These are phyloP conservation scores for Podaxis rugospora DNA, from an alignment of 768 basidiomycete genomes.

Conservation along the genomic window DNA sequence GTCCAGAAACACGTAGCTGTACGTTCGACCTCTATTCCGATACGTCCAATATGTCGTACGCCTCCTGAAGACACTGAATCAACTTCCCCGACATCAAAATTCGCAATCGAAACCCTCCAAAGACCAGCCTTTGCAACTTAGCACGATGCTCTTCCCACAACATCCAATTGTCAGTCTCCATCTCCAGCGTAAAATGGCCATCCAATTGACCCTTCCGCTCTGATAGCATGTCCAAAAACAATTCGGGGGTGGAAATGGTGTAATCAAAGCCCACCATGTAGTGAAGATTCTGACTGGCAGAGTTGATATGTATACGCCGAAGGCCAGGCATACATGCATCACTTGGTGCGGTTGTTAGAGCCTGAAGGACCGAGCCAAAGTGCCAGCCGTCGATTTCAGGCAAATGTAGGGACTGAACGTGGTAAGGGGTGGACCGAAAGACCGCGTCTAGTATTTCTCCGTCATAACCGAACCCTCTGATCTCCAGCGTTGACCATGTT, in stretches of 20 bases:
- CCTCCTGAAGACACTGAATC: not conserved
- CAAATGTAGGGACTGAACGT: not conserved
- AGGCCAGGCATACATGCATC: not conserved
- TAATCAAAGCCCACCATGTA: not conserved
- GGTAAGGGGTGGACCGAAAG: not conserved
- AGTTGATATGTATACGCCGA: not conserved
- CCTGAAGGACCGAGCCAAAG: not conserved
- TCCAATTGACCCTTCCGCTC: not conserved
- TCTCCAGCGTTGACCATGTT: not conserved
- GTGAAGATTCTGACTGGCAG: not conserved
- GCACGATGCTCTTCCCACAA: not conserved
- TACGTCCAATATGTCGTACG: not conserved
- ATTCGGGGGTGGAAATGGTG: not conserved
- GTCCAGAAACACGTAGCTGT: not conserved
- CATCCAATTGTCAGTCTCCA: not conserved
- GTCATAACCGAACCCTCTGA: not conserved
- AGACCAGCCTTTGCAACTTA: not conserved
- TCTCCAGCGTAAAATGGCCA: not conserved
- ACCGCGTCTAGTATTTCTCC: not conserved
- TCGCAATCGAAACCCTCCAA: not conserved
- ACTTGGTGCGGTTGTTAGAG: not conserved
- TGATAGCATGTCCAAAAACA: not conserved
- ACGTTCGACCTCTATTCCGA: not conserved
- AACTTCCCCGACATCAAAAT: not conserved
- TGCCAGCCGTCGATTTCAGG: not conserved